phyloP scores from a whole-genome alignment of 164 flowering plant genomes.

The Vitis riparia region DNA sequence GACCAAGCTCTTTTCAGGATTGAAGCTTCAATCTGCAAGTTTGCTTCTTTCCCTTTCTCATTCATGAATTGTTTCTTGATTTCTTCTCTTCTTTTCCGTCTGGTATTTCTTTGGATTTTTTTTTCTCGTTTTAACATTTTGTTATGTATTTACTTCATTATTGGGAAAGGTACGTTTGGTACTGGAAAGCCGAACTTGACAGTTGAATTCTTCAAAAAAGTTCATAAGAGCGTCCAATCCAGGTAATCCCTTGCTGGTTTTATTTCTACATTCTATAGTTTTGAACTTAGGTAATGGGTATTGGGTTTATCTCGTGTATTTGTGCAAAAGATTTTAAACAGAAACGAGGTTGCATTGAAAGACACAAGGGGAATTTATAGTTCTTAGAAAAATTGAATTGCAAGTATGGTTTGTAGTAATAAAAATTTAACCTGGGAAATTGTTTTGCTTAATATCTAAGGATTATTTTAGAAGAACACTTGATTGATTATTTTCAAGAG shows the following conservation, averaged over 20 bases:
- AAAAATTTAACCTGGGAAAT: too few relatives aligned
- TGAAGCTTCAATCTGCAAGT: slow-evolving; percentile 61
- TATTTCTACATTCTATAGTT: neutral
- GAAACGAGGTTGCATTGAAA: neutral
- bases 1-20: slow-evolving; percentile 54
- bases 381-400: too few relatives aligned
- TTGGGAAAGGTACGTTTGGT: slow-evolving; percentile 38
- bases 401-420: too few relatives aligned
- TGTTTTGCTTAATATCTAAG: too few relatives aligned
- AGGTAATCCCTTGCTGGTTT: slow-evolving; percentile 27
- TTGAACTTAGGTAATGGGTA: neutral
- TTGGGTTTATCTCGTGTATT: neutral
- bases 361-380: too few relatives aligned
- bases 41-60: slow-evolving; percentile 5
- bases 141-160: neutral
- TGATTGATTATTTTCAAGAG: neutral
- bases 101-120: neutral
- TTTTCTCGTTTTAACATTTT: neutral
- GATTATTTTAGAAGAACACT: neutral
- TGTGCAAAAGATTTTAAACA: too few relatives aligned
- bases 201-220: slow-evolving; percentile 57
- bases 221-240: slow-evolving; percentile 46
- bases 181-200: slow-evolving; percentile 42
- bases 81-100: neutral
- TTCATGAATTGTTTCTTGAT: neutral